Evolutionary conservation across 129 eudicot genomes (phyloP).

Genomic region (Calendula officinalis): DNA sequence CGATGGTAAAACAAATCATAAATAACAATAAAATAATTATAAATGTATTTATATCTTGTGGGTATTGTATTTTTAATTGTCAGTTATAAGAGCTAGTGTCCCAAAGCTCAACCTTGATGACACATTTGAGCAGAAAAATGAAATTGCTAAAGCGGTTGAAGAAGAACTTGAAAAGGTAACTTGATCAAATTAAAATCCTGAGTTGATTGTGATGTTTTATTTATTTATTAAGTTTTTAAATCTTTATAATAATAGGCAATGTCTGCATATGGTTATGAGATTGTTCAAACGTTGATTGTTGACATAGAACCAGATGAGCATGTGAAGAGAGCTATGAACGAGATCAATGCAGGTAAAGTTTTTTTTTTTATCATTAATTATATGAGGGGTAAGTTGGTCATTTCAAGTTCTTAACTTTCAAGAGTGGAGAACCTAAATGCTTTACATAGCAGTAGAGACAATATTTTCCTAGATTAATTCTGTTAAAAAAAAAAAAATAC

Average conservation of each 20-base stretch:
- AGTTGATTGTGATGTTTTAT: background rate
- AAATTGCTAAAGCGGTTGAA: constrained; percentile 69
- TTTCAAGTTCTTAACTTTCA: no score
- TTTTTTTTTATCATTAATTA: background rate
- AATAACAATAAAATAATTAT: background rate
- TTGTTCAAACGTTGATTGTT: constrained; percentile 64
- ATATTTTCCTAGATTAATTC: no score
- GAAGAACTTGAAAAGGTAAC: constrained; percentile 66
- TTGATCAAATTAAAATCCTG: background rate
- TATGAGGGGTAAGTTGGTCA: no score
- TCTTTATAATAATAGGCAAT: constrained; percentile 41
- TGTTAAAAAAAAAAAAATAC: no score
- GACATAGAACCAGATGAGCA: constrained; percentile 67
- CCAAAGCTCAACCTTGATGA: constrained; percentile 59
- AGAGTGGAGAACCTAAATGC: no score
- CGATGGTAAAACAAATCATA: constrained; percentile 42
- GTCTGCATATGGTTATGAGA: constrained; percentile 69
- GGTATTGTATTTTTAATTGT: background rate
- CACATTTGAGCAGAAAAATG: constrained; percentile 64
- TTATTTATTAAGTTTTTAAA: background rate
- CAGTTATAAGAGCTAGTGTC: constrained; percentile 61
- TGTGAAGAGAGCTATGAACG: constrained; percentile 74
- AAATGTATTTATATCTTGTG: background rate
- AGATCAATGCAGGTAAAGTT: constrained; percentile 65
- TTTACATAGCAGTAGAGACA: no score